These are phyloP conservation scores for Filosporella fistucella DNA, from an alignment of 495 filamentous ascomycete genomes.

Conservation along the genomic window DNA sequence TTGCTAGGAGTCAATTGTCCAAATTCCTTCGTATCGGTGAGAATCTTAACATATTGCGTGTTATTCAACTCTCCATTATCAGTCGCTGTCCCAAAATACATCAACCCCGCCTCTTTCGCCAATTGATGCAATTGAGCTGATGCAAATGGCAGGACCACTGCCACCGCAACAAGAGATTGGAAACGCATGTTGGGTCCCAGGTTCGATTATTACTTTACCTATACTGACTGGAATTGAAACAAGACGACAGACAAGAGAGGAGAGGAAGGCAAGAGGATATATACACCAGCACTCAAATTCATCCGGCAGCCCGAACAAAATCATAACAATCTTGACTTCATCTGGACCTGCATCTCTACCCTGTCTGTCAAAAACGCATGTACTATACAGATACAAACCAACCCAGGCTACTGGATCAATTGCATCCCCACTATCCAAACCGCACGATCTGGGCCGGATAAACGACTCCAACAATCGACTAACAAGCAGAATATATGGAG, in stretches of 20 bases:
- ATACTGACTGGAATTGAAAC: not conserved
- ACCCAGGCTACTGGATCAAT: no score
- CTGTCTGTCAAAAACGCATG: no score
- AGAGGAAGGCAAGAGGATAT: not conserved
- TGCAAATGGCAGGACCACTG: not conserved
- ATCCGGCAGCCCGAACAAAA: not conserved
- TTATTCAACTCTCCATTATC: constrained; percentile 40
- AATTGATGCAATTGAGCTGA: constrained; percentile 31
- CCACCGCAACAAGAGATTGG: not conserved
- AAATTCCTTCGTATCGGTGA: constrained; percentile 43
- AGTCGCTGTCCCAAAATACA: constrained; percentile 47
- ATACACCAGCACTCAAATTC: not conserved
- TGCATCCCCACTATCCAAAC: no score
- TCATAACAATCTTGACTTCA: not conserved
- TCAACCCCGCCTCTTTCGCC: constrained; percentile 37
- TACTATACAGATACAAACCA: no score
- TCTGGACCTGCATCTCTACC: constrained; percentile 2
- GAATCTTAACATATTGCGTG: constrained; percentile 19
- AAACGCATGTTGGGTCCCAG: constrained; percentile 13
- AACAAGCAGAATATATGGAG: no score
- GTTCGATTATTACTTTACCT: not conserved
- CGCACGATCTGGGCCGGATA: no score
- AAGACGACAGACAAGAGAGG: not conserved
- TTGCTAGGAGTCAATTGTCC: constrained; percentile 50
- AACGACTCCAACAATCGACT: no score